Conservation (phyloP, 2,329 filamentous ascomycete species). For the Leptographium wingfieldii region DNA sequence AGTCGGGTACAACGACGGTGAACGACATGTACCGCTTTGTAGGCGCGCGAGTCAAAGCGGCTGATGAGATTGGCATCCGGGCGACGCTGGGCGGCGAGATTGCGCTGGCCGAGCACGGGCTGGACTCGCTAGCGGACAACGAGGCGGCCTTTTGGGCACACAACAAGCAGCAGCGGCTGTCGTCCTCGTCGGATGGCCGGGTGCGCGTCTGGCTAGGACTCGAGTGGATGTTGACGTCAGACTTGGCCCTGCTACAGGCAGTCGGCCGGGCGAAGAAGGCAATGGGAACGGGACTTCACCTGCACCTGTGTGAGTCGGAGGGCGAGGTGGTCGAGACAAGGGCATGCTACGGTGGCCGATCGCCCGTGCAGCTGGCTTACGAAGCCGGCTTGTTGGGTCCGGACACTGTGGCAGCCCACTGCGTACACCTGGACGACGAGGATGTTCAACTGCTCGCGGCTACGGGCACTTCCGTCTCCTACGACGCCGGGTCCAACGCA, state of each 20-base stretch:
- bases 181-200: not conserved
- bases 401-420: conserved; percentile 2
- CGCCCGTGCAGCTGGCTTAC: conserved; percentile 2
- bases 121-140: conserved; percentile 2
- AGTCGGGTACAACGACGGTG: conserved; percentile 3
- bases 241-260: not conserved
- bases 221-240: conserved; percentile 6
- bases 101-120: not conserved
- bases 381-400: conserved; percentile 1
- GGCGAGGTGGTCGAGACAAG: not conserved
- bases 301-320: conserved; percentile 5
- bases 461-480: conserved; percentile 2
- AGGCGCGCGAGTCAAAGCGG: not conserved
- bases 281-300: conserved; percentile 1
- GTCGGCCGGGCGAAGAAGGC: not conserved
- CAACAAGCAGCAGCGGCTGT: not conserved
- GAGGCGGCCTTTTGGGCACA: not conserved
- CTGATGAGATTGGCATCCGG: conserved; percentile 2
- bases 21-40: conserved; percentile 6
- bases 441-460: conserved; percentile 1
- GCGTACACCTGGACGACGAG: conserved; percentile 2
- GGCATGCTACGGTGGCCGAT: not conserved
- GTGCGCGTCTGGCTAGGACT: conserved; percentile 3
- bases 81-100: conserved; percentile 2
- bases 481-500: conserved; percentile 3